These are phyloP conservation scores for Candida schatavii DNA, from an alignment of 805 yeast genomes.

Conservation along the genomic window DNA sequence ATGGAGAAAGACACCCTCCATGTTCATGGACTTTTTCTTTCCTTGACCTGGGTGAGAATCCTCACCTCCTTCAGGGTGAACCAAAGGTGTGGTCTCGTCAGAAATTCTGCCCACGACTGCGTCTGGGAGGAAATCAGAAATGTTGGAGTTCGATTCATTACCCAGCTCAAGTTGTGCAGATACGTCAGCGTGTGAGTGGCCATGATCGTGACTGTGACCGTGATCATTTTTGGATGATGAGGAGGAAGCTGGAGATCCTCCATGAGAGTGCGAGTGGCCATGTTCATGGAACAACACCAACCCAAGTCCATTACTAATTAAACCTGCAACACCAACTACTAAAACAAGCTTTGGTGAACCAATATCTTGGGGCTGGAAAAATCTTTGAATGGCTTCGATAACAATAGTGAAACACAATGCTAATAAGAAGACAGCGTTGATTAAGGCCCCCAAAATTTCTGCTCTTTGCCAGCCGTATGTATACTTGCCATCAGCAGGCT, in stretches of 20 bases:
- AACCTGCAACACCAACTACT: constrained; percentile 79
- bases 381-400: constrained; percentile 89
- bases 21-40: constrained; percentile 70
- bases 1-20: constrained; percentile 96
- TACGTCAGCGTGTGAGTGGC: constrained; percentile 33
- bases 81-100: constrained; percentile 36
- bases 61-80: constrained; percentile 14
- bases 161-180: constrained; percentile 9
- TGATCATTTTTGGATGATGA: constrained; percentile 12
- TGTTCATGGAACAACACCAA: constrained; percentile 82
- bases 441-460: constrained; percentile 90
- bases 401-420: constrained; percentile 91
- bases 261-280: constrained; percentile 51
- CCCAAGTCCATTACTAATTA: constrained; percentile 79
- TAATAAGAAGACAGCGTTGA: constrained; percentile 88
- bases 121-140: constrained; percentile 44
- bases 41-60: constrained; percentile 14
- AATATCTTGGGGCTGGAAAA: constrained; percentile 75
- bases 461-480: constrained; percentile 99
- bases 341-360: constrained; percentile 80
- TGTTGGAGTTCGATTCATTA: constrained; percentile 23
- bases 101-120: constrained; percentile 38
- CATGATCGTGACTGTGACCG: constrained; percentile 44
- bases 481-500: constrained; percentile 80
- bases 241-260: constrained; percentile 25